Base-by-base conservation (phyloP, 148 eudicot species). In the Rhododendron griersonianum region DNA sequence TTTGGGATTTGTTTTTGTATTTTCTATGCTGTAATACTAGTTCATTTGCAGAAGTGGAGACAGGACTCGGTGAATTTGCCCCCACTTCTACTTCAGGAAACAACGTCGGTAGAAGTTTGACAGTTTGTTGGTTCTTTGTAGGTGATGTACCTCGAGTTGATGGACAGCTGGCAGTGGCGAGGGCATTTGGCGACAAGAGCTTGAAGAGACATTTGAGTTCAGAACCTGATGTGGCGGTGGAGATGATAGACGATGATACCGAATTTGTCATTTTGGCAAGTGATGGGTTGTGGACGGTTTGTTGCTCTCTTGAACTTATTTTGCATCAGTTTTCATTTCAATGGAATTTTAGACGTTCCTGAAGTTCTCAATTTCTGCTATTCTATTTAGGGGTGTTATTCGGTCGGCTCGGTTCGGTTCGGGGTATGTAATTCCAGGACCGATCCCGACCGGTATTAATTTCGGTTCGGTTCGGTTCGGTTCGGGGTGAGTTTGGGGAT, bases 151-250 rank as follows among this genome's bases (percentile, higher is more conserved):
- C 98, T 76, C 94, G 98, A 57, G 99, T 96, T 73, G 98, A 96
- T 85, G 99, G 98, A n/a, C 97, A 92, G 89, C 88, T 96, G 61
- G 99, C 98, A 7, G 98, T 96, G 77, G 94, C 99, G 1, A 93
- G 99, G 89, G 98, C 99, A 59, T 95, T 96, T 88, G 99, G 99
- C 3, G 98, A 96, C 89, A 94, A 93, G 91, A 94, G 94, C 91
- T 90, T 96, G 91, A 96, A 96, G 94, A 86, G 89, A 88, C 99
- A 96, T 91, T 90, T 96, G 21, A 94, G 92, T 90, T 95, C 98
- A 28, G 98, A 95, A 89, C 99, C 99, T 41, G 92, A 95, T 87
- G 88, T 93, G 16, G 39, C 57, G 1, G 78, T 84, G 48, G 91
- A 89, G 87, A 86, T 77, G 28, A 90, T 93, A 55, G 98, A 93